Evolutionary conservation across 1,284 basidiomycete species (phyloP).

Genomic region (Lentinula novae-zelandiae): DNA sequence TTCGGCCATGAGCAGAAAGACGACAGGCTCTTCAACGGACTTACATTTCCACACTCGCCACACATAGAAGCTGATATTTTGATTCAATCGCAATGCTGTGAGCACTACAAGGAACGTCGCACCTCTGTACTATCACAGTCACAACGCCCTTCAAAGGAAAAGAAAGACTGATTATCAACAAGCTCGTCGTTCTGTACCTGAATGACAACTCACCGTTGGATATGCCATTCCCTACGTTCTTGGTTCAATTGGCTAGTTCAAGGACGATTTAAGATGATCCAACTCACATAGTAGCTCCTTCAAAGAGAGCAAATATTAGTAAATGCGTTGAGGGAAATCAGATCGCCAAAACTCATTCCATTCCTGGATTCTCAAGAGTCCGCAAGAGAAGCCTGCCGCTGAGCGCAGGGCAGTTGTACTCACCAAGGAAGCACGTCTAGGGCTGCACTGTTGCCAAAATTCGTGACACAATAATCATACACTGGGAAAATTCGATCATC

Average conservation of each 20-base stretch:
- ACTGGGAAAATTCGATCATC: background rate
- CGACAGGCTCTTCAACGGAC: background rate
- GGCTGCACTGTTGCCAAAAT: slow-evolving; percentile 4
- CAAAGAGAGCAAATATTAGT: background rate
- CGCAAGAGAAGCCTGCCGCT: too few relatives aligned
- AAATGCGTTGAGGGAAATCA: background rate
- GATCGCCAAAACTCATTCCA: too few relatives aligned
- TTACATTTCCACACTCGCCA: slow-evolving; percentile 11
- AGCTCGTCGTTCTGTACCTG: background rate
- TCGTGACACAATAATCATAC: slow-evolving; percentile 8
- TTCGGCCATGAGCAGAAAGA: background rate
- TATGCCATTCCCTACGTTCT: background rate
- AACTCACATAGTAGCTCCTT: slow-evolving; percentile 12
- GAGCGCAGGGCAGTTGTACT: background rate
- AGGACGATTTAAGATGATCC: background rate
- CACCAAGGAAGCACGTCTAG: slow-evolving; percentile 8
- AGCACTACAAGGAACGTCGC: background rate
- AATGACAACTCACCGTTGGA: background rate
- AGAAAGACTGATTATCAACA: background rate
- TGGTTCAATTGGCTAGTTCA: background rate
- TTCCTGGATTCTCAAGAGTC: too few relatives aligned
- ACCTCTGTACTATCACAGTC: slow-evolving; percentile 12
- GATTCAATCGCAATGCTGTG: background rate
- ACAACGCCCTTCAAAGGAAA: background rate
- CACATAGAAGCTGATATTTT: slow-evolving; percentile 5